Percentiles rank a stretch among this genome's conserved stretches.
Conservation (phyloP, 2,329 filamentous ascomycete genomes). For the Dryadomyces quercivorus region DNA sequence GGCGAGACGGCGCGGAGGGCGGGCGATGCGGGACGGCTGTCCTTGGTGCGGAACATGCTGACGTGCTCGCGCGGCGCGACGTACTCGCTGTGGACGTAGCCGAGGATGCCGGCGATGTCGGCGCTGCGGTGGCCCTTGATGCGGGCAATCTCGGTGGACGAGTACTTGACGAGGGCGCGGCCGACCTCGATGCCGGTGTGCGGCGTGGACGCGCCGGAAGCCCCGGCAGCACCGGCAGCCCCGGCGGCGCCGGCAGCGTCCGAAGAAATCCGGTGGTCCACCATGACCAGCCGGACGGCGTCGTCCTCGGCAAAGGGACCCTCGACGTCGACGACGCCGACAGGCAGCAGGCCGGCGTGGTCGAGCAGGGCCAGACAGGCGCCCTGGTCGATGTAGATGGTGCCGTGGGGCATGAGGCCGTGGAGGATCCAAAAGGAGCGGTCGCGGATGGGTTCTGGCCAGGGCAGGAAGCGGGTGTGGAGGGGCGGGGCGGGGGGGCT, state of each 20-base stretch:
- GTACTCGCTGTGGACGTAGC: slow-evolving; percentile 92
- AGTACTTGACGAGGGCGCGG: slow-evolving; percentile 84
- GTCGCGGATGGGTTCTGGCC: slow-evolving; percentile 73
- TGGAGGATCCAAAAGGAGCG: slow-evolving; percentile 96
- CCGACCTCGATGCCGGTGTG: slow-evolving; percentile 59
- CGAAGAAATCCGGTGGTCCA: slow-evolving; percentile 71
- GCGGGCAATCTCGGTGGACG: slow-evolving; percentile 65
- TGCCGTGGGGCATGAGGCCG: slow-evolving; percentile 80
- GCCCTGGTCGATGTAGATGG: slow-evolving; percentile 84
- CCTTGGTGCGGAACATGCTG: slow-evolving; percentile 49
- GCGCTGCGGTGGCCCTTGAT: slow-evolving; percentile 77
- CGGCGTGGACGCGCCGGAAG: not conserved
- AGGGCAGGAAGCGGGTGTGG: slow-evolving; percentile 88
- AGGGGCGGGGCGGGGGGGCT: slow-evolving; percentile 33
- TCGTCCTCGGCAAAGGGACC: slow-evolving; percentile 87
- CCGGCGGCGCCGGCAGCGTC: slow-evolving; percentile 60
- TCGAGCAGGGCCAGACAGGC: slow-evolving; percentile 67
- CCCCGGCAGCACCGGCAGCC: too few relatives aligned
- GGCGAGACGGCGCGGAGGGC: not conserved
- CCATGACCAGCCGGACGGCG: slow-evolving; percentile 74
- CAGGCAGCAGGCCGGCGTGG: slow-evolving; percentile 80
- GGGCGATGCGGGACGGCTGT: slow-evolving; percentile 42
- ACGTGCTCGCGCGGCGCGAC: slow-evolving; percentile 82
- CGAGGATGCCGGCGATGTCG: slow-evolving; percentile 68
- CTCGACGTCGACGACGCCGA: slow-evolving; percentile 81